Percentiles rank a stretch among this genome's conserved stretches.
Conservation (phyloP, 306 rosid species). For the Pyrus bretschneideri region DNA sequence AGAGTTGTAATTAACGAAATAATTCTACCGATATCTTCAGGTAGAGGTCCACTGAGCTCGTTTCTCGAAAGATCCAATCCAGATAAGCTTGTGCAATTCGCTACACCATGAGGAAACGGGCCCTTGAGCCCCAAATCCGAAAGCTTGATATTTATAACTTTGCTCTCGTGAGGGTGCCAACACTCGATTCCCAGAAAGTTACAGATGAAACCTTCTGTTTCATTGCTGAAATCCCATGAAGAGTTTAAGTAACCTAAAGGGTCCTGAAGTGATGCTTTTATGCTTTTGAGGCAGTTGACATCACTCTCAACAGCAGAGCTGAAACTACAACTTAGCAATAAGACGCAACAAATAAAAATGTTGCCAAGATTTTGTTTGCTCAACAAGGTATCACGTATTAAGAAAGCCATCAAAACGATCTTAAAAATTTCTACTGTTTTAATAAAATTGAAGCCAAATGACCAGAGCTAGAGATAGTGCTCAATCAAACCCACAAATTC, state of each 20-base stretch:
- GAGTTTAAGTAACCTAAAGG: neutral
- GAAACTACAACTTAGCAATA: neutral
- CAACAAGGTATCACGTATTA: constrained; percentile 24
- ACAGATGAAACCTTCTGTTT: constrained; percentile 56
- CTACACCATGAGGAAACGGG: constrained; percentile 40
- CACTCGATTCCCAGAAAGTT: constrained; percentile 65
- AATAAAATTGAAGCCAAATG: neutral
- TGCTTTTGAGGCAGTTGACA: constrained; percentile 8
- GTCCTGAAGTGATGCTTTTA: constrained; percentile 2
- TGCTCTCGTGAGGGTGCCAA: constrained; percentile 86
- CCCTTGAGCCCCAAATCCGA: constrained; percentile 72
- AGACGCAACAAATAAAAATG: constrained; percentile 12
- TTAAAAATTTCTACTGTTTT: neutral
- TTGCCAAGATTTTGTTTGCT: constrained; percentile 7
- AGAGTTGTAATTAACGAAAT: constrained; percentile 12
- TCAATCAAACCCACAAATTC: neutral
- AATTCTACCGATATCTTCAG: constrained; percentile 20
- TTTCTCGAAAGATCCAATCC: constrained; percentile 75
- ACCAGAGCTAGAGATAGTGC: neutral
- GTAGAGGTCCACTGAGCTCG: constrained; percentile 49
- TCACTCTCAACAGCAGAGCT: neutral
- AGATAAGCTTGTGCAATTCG: constrained; percentile 57
- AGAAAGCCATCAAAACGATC: neutral
- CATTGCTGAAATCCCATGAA: constrained; percentile 51
- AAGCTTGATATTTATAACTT: constrained; percentile 51